Base-by-base conservation (phyloP, 1,284 basidiomycete genomes). In the Paramarasmius palmivorus region DNA sequence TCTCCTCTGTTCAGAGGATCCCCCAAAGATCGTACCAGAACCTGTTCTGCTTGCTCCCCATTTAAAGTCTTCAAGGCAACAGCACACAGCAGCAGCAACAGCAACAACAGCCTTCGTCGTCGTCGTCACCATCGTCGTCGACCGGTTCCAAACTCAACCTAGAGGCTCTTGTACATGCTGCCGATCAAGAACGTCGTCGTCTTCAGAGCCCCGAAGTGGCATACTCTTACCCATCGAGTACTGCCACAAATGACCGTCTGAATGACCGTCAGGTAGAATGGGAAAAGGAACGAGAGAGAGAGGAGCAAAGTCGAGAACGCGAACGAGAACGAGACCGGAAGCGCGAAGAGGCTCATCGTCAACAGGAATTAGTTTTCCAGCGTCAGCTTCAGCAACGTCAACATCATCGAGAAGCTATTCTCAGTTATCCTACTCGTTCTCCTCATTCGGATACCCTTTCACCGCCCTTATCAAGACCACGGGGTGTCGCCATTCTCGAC, bases 1-100 rank as follows among this genome's bases (percentile, higher is more conserved):
- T 14, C 79, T 90, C 41, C 77, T 89, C 37, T 88, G 84, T 64
- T 71, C 76, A 62, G 78, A 83, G 63, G 73, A 74, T 53, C 63
- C 58, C 56, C 60, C 52, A 14, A 44, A 60, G 22, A 58, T 61
- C 55, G 54, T 68, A 50, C 53, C 65, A 37, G 69, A 73, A 29
- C 62, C 69, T 22, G 68, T 73, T 57, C 54, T 70, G 39, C 68
- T 70, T 51, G 71, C 73, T n/a, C 73, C 73, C 10, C 71, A 72
- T 62, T 69, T 70, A 53, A 67, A n/a, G n/a, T n/a, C n/a, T n/a
- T n/a, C 52, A 60, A 58, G 47, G 55, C 58, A 52, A 44, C 52
- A 59, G 3, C 47, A 53, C 50, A 44, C 52, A 59, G 3, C 47
- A 53, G 4, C 41, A 60, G 40, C 58, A 59, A 48, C 50, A 54